Evolutionary conservation across 2,329 filamentous ascomycete genomes (phyloP), one percentile per base, ranked within the genome.

Genomic region (Mollisia scopiformis): DNA sequence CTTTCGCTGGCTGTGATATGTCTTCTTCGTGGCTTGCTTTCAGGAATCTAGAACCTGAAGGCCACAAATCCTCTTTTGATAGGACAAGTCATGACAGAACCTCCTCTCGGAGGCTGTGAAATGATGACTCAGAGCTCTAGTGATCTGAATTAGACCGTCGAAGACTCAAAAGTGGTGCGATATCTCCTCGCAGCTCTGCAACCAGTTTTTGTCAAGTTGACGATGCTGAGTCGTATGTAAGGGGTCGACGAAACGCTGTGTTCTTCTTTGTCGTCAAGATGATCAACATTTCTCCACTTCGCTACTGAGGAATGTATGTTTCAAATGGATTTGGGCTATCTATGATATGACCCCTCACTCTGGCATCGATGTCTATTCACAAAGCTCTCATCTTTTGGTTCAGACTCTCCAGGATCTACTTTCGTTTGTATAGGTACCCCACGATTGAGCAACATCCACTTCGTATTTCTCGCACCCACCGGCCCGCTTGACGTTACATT

Each of bases 301-400:
- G 27, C 49, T 51, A 28, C 30, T 51, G 8, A 47, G 54, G 61
- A 63, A 63, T 63, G 58, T 39, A 14, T 58, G 37, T 54, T 46
- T 62, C 53, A 59, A 23, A 21, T 47, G 5, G 21, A 47, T 47
- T 14, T 27, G 2, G 16, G 25, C 16, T 47, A 47, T 47, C 21
- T 47, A 47, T 27, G 25, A 28, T 47, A 47, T 28, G 21, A 5
- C 16, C 19, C 13, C n/a, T 37, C 46, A 31, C 25, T 25, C 43
- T 47, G 23, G 10, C 10, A 25, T 27, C 10, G 21, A 58, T 62
- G 50, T 61, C 55, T 37, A 49, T 63, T 25, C 50, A n/a, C 46
- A 59, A 58, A 63, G 50, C 52, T 28, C 43, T 62, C 33, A 30
- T 62, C 14, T 62, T 60, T 52, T 19, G 43, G 21, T 55, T 65